Evolutionary conservation across 805 yeast genomes (phyloP).

Genomic region (Saccharomycopsis selenospora): DNA sequence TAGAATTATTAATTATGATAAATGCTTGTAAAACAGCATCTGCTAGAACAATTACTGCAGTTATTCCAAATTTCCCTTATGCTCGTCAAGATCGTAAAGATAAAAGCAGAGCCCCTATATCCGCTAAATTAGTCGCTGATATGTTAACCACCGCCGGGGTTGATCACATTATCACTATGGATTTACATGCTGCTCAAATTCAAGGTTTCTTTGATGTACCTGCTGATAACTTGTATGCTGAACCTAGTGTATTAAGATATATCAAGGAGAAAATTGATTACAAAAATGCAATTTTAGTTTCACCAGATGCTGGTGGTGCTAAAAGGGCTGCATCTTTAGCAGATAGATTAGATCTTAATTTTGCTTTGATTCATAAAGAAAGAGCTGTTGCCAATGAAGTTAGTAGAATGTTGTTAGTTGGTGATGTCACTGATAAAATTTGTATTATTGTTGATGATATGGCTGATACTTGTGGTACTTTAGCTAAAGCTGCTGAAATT

Average conservation of each 20-base stretch:
- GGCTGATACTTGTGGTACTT: constrained; percentile 98
- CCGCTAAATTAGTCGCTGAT: constrained; percentile 91
- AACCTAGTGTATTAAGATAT: constrained; percentile 80
- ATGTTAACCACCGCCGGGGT: constrained; percentile 91
- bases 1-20: constrained; percentile 84
- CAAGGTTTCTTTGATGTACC: constrained; percentile 96
- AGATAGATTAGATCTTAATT: constrained; percentile 82
- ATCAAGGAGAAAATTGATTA: constrained; percentile 57
- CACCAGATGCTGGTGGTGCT: constrained; percentile 99
- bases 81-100: constrained; percentile 98
- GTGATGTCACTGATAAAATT: constrained; percentile 78
- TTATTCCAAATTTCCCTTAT: constrained; percentile 91
- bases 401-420: constrained; percentile 90
- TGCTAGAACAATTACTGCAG: constrained; percentile 89
- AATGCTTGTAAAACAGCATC: constrained; percentile 96
- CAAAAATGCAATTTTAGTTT: constrained; percentile 66
- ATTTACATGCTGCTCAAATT: constrained; percentile 93
- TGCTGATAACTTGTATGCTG: constrained; percentile 92
- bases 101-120: constrained; percentile 91
- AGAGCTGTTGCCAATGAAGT: constrained; percentile 94
- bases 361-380: constrained; percentile 95
- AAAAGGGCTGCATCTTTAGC: constrained; percentile 94
- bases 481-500: constrained; percentile 90
- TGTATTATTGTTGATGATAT: constrained; percentile 91
- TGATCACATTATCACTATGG: constrained; percentile 93